Percentiles rank a stretch among this genome's conserved stretches.
Conservation (phyloP, 2,329 filamentous ascomycete genomes). For the Hypoxylon sp. region DNA sequence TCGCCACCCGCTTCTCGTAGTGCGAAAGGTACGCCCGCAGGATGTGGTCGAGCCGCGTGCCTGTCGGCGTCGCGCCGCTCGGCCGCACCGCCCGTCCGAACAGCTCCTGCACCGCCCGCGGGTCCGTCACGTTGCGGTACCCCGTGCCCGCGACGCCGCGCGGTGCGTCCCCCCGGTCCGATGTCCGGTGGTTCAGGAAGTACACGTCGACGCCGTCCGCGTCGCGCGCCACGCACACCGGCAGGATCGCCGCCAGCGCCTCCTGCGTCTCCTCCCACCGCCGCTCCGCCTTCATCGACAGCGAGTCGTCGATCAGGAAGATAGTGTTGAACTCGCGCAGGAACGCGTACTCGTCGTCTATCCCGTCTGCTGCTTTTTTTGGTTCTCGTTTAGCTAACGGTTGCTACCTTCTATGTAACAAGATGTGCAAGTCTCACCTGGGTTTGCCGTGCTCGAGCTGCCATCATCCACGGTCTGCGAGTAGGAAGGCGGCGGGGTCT, state of each 20-base stretch:
- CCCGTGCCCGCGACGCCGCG: constrained; percentile 55
- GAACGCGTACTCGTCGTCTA: constrained; percentile 61
- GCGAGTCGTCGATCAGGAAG: constrained; percentile 92
- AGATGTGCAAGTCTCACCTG: neutral
- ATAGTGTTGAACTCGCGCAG: constrained; percentile 83
- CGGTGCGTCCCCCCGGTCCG: constrained; percentile 44
- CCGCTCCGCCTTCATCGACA: constrained; percentile 76
- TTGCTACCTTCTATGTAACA: neutral
- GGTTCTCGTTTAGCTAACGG: neutral
- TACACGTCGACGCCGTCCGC: constrained; percentile 87
- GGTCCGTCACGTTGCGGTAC: constrained; percentile 70
- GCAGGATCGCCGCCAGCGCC: constrained; percentile 77
- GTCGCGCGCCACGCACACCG: constrained; percentile 82
- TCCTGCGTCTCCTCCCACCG: constrained; percentile 78
- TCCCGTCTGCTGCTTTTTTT: constrained; percentile 21
- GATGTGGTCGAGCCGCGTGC: constrained; percentile 73
- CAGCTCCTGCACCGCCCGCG: constrained; percentile 68
- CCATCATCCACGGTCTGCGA: constrained; percentile 5
- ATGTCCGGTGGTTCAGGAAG: constrained; percentile 78
- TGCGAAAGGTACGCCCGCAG: constrained; percentile 73
- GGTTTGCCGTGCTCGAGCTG: neutral
- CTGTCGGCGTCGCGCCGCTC: constrained; percentile 75
- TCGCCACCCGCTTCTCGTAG: constrained; percentile 53
- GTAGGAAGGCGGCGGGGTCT: constrained; percentile 37
- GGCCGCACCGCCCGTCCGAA: constrained; percentile 76